A percentile compares a stretch with the other conserved stretches of the same genome.
Conservation (phyloP, 345 rosid species). For the Euphorbia peplus region DNA sequence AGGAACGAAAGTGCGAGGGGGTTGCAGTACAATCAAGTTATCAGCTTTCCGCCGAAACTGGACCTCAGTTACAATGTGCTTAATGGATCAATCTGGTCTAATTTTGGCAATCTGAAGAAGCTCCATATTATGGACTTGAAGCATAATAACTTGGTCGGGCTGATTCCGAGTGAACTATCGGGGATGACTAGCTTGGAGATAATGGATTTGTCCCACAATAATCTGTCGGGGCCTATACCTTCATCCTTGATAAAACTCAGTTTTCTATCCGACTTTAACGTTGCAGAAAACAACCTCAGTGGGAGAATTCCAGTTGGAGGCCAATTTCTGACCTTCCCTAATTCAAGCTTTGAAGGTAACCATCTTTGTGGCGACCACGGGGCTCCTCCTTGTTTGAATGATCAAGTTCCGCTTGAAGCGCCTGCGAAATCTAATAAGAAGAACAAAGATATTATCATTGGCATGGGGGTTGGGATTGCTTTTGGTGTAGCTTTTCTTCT, state of each 20-base stretch:
- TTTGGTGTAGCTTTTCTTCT: slow-evolving; percentile 52
- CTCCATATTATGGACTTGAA: slow-evolving; percentile 18
- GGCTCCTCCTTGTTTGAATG: slow-evolving; percentile 30
- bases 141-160: slow-evolving; percentile 13
- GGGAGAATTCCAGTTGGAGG: slow-evolving; percentile 61
- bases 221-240: slow-evolving; percentile 22
- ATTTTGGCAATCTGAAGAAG: slow-evolving; percentile 19
- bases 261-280: slow-evolving; percentile 57
- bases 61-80: slow-evolving; percentile 18
- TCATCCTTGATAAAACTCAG: slow-evolving; percentile 17
- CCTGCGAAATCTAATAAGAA: slow-evolving; percentile 22
- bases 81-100: slow-evolving; percentile 22
- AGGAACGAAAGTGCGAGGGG: slow-evolving; percentile 46
- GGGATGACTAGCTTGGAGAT: slow-evolving; percentile 24
- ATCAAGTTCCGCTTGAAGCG: slow-evolving; percentile 9
- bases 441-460: slow-evolving; percentile 35
- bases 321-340: slow-evolving; percentile 74
- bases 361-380: slow-evolving; percentile 70
- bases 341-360: slow-evolving; percentile 77
- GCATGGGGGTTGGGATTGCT: slow-evolving; percentile 60
- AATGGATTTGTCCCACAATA: slow-evolving; percentile 24
- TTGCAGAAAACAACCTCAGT: slow-evolving; percentile 49
- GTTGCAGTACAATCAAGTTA: slow-evolving; percentile 60
- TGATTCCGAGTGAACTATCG: slow-evolving; percentile 25
- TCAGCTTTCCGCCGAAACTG: slow-evolving; percentile 23